These are phyloP conservation scores for Eruca vesicaria DNA, from an alignment of 441 rosid species.

Conservation along the genomic window DNA sequence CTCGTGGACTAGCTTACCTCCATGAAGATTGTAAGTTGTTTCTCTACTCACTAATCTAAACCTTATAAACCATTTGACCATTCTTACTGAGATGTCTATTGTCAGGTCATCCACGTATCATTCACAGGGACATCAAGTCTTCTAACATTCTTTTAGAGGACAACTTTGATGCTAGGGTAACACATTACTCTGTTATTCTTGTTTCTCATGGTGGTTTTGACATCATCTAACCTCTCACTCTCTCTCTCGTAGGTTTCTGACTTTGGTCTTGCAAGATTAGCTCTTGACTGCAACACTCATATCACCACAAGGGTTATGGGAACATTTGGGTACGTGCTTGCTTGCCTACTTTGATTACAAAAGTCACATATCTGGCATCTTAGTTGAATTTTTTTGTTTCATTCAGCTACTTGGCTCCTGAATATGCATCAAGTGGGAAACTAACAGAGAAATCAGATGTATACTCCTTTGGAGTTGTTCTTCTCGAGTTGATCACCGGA, in stretches of 20 bases:
- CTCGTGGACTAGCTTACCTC: slow-evolving; percentile 88
- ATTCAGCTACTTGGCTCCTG: slow-evolving; percentile 85
- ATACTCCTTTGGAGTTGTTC: slow-evolving; percentile 85
- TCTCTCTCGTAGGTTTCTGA: slow-evolving; percentile 65
- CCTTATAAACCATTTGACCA: background rate
- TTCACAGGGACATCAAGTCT: slow-evolving; percentile 93
- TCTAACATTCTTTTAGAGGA: slow-evolving; percentile 81
- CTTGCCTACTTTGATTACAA: background rate
- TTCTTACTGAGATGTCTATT: background rate
- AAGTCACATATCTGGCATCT: background rate
- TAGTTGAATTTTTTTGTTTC: background rate
- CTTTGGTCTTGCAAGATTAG: slow-evolving; percentile 89
- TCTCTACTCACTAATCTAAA: background rate
- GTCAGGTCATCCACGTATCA: slow-evolving; percentile 88
- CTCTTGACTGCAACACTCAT: slow-evolving; percentile 79
- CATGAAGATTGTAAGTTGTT: slow-evolving; percentile 84
- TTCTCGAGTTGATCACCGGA: slow-evolving; percentile 80
- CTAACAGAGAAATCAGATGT: slow-evolving; percentile 85
- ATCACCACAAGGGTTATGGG: slow-evolving; percentile 92
- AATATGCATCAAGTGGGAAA: slow-evolving; percentile 85
- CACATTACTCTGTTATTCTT: slow-evolving; percentile 12
- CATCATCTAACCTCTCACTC: slow-evolving; percentile 7
- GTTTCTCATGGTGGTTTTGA: slow-evolving; percentile 12
- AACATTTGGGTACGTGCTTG: slow-evolving; percentile 67
- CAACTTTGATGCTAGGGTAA: slow-evolving; percentile 76